A percentile compares a stretch with the other conserved stretches of the same genome.
These are phyloP conservation scores for Trypanosoma theileri DNA, from an alignment of 208 protist genomes.

Conservation along the genomic window DNA sequence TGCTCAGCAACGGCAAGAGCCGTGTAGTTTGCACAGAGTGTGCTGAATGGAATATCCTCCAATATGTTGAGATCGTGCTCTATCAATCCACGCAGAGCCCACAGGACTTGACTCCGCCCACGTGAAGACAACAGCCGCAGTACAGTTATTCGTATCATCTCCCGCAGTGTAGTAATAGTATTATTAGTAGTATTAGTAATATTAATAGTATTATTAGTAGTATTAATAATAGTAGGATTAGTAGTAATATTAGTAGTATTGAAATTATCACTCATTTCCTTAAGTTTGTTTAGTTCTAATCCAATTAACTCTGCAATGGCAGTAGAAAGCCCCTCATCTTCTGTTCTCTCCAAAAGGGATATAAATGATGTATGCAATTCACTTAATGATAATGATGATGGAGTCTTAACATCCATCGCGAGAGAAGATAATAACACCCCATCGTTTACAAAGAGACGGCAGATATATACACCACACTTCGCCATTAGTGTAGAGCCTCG, in stretches of 20 bases:
- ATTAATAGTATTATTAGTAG: no score
- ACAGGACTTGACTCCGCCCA: conserved; percentile 4
- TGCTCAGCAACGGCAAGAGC: conserved; percentile 16
- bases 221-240: no score
- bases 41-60: conserved; percentile 7
- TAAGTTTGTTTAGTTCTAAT: no score
- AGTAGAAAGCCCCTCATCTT: no score
- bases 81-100: conserved; percentile 25
- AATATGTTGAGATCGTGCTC: conserved; percentile 14
- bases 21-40: conserved; percentile 31
- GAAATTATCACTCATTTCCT: no score
- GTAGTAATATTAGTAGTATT: no score
- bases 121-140: conserved; percentile 1
- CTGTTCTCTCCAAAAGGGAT: no score
- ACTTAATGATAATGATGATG: no score
- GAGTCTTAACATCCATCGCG: background rate
- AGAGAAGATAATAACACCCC: conserved; percentile 28
- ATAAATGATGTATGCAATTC: no score
- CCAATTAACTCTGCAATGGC: no score
- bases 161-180: background rate
- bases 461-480: conserved; percentile 43
- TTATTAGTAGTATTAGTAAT: no score
- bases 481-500: background rate
- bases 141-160: background rate
- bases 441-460: conserved; percentile 55